Evolutionary conservation across 2,329 filamentous ascomycete genomes (phyloP), one percentile per base, ranked within the genome.

Genomic region (Botrytis medusae): DNA sequence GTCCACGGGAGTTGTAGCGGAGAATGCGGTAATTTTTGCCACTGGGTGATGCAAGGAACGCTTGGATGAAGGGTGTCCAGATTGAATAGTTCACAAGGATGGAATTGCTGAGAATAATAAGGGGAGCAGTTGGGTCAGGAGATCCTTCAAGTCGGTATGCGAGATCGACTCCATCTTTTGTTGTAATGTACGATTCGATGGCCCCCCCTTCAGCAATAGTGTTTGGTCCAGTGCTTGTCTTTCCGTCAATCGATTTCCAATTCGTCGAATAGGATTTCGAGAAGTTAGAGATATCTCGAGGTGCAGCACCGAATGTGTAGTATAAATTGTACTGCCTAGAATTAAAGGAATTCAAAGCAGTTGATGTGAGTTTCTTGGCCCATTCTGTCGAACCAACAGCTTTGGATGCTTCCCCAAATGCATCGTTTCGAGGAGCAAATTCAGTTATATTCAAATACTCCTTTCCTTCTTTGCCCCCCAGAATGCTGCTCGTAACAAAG

Each of bases 111-210:
- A 95, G 91, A 32, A 93, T 90, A 18, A 97, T 85, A 0, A 92
- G 87, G 0, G 93, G 93, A 0, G 93, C 92, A 32, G 87, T 80
- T 0, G 90, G 88, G 46, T 90, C 86, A 0, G 88, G 79, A 76
- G 88, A 92, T 72, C 94, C 94, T 81, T 96, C 92, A 2, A 97
- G 86, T 22, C 90, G 87, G 83, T 93, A 97, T 0, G 90, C 89
- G 22, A 97, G 87, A 3, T 84, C 81, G 9, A 94, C 89, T 1
- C 89, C 89, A 79, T 97, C 93, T 0, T 85, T 79, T 0, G 91
- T 89, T 0, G 89, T 91, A 75, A 95, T 83, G 77, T 88, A 92
- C 0, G 92, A 94, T 74, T 88, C 83, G 74, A 95, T 87, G 3
- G 86, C 85, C 2, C 90, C 84, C 73, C 82, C 79, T 34, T 89